Evolutionary conservation across 2,329 filamentous ascomycete species (phyloP), one percentile per base, ranked within the genome.

Genomic region (Xenoacremonium recifei): DNA sequence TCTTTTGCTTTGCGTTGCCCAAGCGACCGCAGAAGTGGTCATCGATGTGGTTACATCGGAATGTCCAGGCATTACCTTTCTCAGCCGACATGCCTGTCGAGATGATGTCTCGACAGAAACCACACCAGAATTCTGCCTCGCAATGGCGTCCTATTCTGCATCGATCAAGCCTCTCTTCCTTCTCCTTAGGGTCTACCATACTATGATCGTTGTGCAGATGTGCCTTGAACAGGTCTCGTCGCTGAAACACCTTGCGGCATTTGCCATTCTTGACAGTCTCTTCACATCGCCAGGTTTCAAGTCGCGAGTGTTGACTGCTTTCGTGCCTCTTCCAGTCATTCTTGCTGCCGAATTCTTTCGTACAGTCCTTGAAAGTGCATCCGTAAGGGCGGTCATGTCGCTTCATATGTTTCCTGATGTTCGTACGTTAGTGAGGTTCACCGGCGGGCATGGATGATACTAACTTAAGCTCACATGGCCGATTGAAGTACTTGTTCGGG

Each of bases 291-390:
- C 87, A 96, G 35, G 76, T 75, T 56, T 90, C 84, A 5, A 78
- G 63, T 44, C 85, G 79, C 47, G 79, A 81, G 61, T 96, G 90
- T 57, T 92, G 86, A 13, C 79, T 82, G 50, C 82, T 85, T 58
- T 96, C 92, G 57, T 96, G 91, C 2, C 91, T 81, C 61, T 95
- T 95, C 91, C 82, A 96, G 64, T 96, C 91, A 45, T 89, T 91
- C 60, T 96, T 95, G 63, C 87, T 91, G n/a, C 91, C 91, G 53
- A 96, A 96, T 0, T 61, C 72, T 58, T 89, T 90, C 36, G 67
- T 63, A 57, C 91, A 96, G 21, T 69, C 65, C 7, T 72, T 65
- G 49, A 83, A 87, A 0, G 89, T 95, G 63, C 91, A 96, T 11
- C 82, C 83, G 49, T 92, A 96, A 0, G 89, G 91, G 50, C 82